Evolutionary conservation across 169 alveolate genomes (phyloP), one percentile per base, ranked within the genome.

Genomic region (Plasmodium adleri): DNA sequence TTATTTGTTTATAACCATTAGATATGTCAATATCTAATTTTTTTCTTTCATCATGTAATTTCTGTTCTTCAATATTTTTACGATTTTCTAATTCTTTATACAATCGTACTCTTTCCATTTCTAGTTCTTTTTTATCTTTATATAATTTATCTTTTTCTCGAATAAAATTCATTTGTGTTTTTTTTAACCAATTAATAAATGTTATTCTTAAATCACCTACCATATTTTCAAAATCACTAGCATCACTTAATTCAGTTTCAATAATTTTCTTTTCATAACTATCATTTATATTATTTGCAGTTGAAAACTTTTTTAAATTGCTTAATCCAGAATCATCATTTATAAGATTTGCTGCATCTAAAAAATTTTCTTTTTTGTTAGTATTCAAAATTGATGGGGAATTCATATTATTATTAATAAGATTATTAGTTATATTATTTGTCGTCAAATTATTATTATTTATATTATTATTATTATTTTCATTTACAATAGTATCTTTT

Each of bases 171-270:
- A 91, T 87, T 50, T 96, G 96, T 1, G 97, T 92, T 76, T 96
- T 95, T 75, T 93, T 95, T 64, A 96, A 88, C 98, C 98, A 96
- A 74, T 94, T 72, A 3, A 94, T 89, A 93, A 96, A 96, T 15
- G 96, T 93, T 58, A 96, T 89, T 52, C 98, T 74, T 83, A 96
- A 75, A 91, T 96, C 98, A 58, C 95, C 93, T n/a, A 95, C 97
- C 97, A 96, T 94, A 13, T 72, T 85, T 75, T 96, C 98, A 72
- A 96, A 96, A 62, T 95, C 97, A 28, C 94, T 96, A 1, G 92
- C 52, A 71, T 86, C 92, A 60, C 71, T 86, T 66, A 86, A 62
- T 39, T 86, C 92, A 13, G 73, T 86, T 62, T 86, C 92, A n/a
- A 86, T 86, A 49, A 86, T 68, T 43, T 83, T 67, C 43, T 83